A percentile compares a stretch with the other conserved stretches of the same genome.
Conservation (phyloP, 495 filamentous ascomycete genomes). For the Acidomyces sp. region DNA sequence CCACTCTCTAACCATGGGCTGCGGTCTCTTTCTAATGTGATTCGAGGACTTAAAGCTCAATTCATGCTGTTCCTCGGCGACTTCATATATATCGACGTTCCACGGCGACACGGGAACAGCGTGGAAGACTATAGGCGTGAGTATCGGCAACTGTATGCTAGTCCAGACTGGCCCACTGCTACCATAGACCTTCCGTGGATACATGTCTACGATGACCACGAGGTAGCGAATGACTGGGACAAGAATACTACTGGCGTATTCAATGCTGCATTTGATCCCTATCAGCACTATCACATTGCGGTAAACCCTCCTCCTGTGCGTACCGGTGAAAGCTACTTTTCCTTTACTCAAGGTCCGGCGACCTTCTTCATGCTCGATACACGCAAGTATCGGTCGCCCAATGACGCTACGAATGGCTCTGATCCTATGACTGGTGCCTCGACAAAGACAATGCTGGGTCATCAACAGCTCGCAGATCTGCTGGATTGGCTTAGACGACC, state of each 20-base stretch:
- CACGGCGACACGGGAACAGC: constrained; percentile 56
- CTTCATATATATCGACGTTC: constrained; percentile 95
- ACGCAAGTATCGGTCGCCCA: constrained; percentile 64
- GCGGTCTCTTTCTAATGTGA: constrained; percentile 45
- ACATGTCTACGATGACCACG: constrained; percentile 90
- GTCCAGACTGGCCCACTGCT: constrained; percentile 68
- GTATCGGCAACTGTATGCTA: constrained; percentile 86
- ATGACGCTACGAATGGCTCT: constrained; percentile 31
- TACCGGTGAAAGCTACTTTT: constrained; percentile 60
- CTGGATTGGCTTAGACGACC: constrained; percentile 58
- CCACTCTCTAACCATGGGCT: constrained; percentile 71
- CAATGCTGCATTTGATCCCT: constrained; percentile 68
- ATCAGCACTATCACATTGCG: constrained; percentile 67
- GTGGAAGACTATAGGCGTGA: constrained; percentile 70
- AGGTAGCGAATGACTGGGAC: constrained; percentile 87
- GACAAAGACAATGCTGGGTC: constrained; percentile 76
- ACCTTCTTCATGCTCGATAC: constrained; percentile 93
- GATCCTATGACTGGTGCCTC: constrained; percentile 33
- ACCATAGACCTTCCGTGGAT: constrained; percentile 76
- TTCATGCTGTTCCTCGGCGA: constrained; percentile 99
- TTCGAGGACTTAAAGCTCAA: constrained; percentile 51
- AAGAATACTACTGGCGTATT: constrained; percentile 60
- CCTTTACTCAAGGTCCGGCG: constrained; percentile 77
- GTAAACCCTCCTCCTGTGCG: constrained; percentile 63
- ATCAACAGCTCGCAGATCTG: constrained; percentile 63